Evolutionary conservation across 176 grass and related monocot genomes (phyloP).

Genomic region (Hsuehochloa calcarea): DNA sequence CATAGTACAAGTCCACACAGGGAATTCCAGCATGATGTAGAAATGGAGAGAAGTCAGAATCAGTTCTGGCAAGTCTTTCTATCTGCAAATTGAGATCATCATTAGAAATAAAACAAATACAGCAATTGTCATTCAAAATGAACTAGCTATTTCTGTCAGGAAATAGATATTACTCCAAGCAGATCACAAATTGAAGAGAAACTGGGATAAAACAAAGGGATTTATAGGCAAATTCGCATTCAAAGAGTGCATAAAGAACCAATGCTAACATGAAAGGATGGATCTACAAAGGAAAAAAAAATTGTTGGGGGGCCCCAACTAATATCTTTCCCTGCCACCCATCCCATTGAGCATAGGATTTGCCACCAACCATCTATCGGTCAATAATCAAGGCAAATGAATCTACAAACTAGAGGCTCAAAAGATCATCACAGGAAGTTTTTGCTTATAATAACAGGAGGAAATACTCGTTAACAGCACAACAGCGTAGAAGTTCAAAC

Average conservation of each 20-base stretch:
- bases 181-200: not conserved
- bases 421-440: not conserved
- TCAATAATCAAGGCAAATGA: not conserved
- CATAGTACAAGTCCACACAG: conserved; percentile 91
- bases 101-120: conserved; percentile 34
- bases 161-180: not conserved
- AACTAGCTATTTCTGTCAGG: conserved; percentile 1
- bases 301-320: no score
- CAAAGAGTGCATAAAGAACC: not conserved
- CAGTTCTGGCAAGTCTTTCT: conserved; percentile 91
- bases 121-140: not conserved
- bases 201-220: not conserved
- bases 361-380: not conserved
- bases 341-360: not conserved
- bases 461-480: no score
- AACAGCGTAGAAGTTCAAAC: no score
- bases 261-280: not conserved
- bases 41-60: conserved; percentile 93
- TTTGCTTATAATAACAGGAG: no score
- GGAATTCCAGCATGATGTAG: conserved; percentile 90
- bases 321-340: no score
- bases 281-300: not conserved
- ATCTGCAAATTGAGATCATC: conserved; percentile 54
- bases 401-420: not conserved
- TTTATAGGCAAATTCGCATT: not conserved